These are phyloP conservation scores for Beta macrorhiza DNA, from an alignment of 179 eudicot genomes.

Conservation along the genomic window DNA sequence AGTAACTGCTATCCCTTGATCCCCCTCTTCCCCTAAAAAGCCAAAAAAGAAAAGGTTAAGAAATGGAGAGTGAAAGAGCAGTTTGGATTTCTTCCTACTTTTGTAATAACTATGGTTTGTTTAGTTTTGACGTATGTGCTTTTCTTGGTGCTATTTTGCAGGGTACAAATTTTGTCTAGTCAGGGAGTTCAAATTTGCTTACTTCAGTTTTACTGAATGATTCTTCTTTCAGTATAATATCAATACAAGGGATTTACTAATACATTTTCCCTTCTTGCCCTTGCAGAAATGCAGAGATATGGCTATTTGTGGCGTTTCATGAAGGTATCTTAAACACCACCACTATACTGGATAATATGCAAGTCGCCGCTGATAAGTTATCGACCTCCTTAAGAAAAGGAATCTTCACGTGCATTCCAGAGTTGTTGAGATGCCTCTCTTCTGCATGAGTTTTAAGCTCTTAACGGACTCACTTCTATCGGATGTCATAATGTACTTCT, in stretches of 20 bases:
- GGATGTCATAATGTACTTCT: background rate
- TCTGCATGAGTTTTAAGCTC: background rate
- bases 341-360: slow-evolving; percentile 1
- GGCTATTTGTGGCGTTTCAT: background rate
- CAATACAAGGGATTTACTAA: slow-evolving; percentile 15
- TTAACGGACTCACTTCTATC: background rate
- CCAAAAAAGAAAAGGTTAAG: background rate
- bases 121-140: slow-evolving; percentile 33
- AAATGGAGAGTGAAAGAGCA: background rate
- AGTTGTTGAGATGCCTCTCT: background rate
- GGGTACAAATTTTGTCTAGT: slow-evolving; percentile 36
- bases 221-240: background rate
- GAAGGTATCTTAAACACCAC: slow-evolving; percentile 3
- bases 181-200: slow-evolving; percentile 34
- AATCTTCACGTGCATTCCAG: background rate
- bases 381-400: slow-evolving; percentile 6
- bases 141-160: slow-evolving; percentile 46
- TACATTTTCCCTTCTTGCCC: slow-evolving; percentile 5
- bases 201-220: slow-evolving; percentile 9
- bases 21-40: background rate
- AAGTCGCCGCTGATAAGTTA: background rate
- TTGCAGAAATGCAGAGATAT: slow-evolving; percentile 25
- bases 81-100: background rate
- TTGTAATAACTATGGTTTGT: background rate
- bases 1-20: background rate